Percentiles rank a stretch among this genome's conserved stretches.
Evolutionary conservation across 2,329 filamentous ascomycete species (phyloP).

Genomic region (Coniochaeta sp.): DNA sequence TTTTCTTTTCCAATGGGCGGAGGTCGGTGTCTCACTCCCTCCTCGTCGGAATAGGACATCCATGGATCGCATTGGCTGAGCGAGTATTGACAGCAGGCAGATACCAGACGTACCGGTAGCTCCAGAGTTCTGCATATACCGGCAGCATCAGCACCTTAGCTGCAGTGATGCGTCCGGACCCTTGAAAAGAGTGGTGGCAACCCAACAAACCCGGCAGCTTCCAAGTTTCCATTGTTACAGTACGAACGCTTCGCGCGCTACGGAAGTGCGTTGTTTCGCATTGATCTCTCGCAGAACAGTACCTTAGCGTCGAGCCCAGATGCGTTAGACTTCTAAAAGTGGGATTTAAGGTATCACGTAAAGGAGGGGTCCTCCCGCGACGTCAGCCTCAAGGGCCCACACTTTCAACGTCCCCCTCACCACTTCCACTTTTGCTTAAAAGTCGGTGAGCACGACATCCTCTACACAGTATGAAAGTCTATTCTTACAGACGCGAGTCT

Average conservation of each 20-base stretch:
- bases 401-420: background rate
- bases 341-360: background rate
- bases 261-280: background rate
- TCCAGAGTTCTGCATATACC: background rate
- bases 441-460: background rate
- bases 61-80: no score
- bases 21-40: background rate
- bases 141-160: background rate
- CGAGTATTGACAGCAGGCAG: no score
- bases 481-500: background rate
- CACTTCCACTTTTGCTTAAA: background rate
- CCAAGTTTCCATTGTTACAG: no score
- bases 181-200: background rate
- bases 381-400: background rate
- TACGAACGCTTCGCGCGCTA: background rate
- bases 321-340: background rate
- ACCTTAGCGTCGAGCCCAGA: background rate
- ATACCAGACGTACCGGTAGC: no score
- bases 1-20: background rate
- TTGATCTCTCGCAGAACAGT: background rate
- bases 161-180: background rate
- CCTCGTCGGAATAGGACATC: background rate
- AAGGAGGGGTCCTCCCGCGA: background rate
- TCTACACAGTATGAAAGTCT: background rate
- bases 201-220: background rate